Base-by-base conservation (phyloP, 345 rosid genomes). In the Clarkia xantiana region DNA sequence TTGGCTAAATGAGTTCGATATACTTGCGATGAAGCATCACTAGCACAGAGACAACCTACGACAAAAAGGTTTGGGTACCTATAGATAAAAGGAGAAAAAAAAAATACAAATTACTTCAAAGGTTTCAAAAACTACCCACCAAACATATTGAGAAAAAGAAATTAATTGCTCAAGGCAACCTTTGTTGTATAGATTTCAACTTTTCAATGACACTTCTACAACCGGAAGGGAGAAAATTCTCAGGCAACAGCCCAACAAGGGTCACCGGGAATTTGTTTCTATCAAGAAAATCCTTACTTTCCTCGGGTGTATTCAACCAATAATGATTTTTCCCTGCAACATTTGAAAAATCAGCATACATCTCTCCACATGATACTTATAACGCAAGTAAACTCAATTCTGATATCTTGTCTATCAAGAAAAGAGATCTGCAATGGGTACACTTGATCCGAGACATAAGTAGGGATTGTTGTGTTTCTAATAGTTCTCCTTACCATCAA, bases 111-210 rank as follows among this genome's bases (percentile, higher is more conserved):
- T 34, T 22, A 20, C 13, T 46, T 15, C 4, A 10, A 41, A 7
- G 5, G 23, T 40, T 39, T 23, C 6, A 19, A 34, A 14, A 2
- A 56, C 53, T 36, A 14, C 45, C 47, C 17, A 56, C 42, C 11
- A 58, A 5, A 38, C 18, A 39, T 57, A 17, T 16, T 18, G 40
- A 50, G 17, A 54, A 52, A 46, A 50, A 66, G 13, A 14, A 49
- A 57, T 11, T 15, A 34, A 40, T 51, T 11, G 48, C 22, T 42
- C 42, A 56, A 46, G 49, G 43, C 60, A 67, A 81, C 96, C 91
- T 86, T 59, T 74, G 96, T 69, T 78, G 82, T 63, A 90, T 73
- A 47, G 62, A 64, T 76, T 83, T 90, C 10, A 83, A 55, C 56
- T 70, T 77, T 63, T 81, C 65, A 64, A 47, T 20, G 62, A 55